Evolutionary conservation across 2,329 filamentous ascomycete genomes (phyloP), one percentile per base, ranked within the genome.

Genomic region (Sporothrix sp.): DNA sequence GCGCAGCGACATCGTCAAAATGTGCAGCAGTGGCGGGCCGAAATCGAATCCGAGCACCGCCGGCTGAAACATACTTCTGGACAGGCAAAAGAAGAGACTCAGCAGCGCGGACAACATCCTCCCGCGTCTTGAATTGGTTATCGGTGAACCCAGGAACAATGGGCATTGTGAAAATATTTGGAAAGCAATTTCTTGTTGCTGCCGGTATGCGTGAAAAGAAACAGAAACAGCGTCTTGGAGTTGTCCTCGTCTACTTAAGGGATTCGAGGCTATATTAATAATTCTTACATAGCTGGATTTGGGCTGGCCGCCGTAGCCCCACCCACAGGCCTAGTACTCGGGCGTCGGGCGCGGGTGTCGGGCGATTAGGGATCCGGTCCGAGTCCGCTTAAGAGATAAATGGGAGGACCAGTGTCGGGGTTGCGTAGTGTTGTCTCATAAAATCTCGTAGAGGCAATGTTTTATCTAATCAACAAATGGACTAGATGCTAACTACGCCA

Each of bases 1-100:
- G 68, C 0, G 70, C 71, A 1, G 71, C 68, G 0, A 57, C 58
- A 44, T 73, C 71, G 48, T 70, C 68, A 33, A 73, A 73, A 33
- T 66, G 64, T 0, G 69, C 63, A 1, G 60, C 70, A 0, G 69
- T 69, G 0, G 60, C 59, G 1, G 64, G 51, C 1, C 68, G 63
- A 2, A 72, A 48, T 8, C 61, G 61, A 8, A 72, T 63, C 2
- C 67, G 62, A 4, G 65, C 68, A 8, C 62, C 58, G 0, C 50
- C 56, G 1, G 59, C 52, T 0, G 68, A 71, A 42, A 63, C 63
- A 56, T 67, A 42, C n/a, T 20, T 42, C 14, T 28, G 39, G 5
- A 42, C 23, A 2, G 39, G 39, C 4, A 11, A 4, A 23, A 42
- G 16, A 4, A 42, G 39, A 18, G 23, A 23, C 10, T 42, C 39